A percentile compares a stretch with the other conserved stretches of the same genome.
These are phyloP conservation scores for Austroboletus eburneus DNA, from an alignment of 768 basidiomycete species.

Conservation along the genomic window DNA sequence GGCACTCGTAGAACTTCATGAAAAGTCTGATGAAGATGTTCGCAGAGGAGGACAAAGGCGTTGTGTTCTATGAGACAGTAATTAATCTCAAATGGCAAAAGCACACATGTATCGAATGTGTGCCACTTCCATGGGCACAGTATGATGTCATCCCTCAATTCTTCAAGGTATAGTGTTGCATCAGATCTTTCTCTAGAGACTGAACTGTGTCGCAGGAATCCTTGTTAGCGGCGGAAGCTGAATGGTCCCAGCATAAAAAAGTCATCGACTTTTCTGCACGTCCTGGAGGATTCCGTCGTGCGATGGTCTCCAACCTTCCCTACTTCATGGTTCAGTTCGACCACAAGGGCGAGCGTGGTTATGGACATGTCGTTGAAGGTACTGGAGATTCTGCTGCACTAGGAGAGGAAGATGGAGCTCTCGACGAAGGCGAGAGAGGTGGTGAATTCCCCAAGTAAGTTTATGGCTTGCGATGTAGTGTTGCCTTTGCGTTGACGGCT, in stretches of 20 bases:
- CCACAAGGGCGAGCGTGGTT: constrained; percentile 95
- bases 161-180: constrained; percentile 61
- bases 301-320: constrained; percentile 94
- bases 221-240: constrained; percentile 85
- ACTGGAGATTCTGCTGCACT: constrained; percentile 57
- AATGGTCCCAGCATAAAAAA: constrained; percentile 99
- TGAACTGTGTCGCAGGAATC: constrained; percentile 61
- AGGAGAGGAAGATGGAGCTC: constrained; percentile 58
- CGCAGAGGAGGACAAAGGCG: constrained; percentile 88
- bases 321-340: constrained; percentile 99
- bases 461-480: not conserved
- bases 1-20: constrained; percentile 55
- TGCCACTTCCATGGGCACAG: constrained; percentile 86
- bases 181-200: not conserved
- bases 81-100: constrained; percentile 80
- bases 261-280: constrained; percentile 88
- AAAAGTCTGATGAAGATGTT: constrained; percentile 97
- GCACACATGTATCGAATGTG: constrained; percentile 91
- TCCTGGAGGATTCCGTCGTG: constrained; percentile 89
- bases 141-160: constrained; percentile 89
- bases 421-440: constrained; percentile 85
- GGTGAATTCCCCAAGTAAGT: constrained; percentile 85
- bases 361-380: constrained; percentile 97
- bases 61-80: constrained; percentile 94
- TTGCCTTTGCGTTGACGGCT: constrained; percentile 4